Conservation (phyloP, 2,329 filamentous ascomycete genomes). For the Pseudocercospora cruenta region DNA sequence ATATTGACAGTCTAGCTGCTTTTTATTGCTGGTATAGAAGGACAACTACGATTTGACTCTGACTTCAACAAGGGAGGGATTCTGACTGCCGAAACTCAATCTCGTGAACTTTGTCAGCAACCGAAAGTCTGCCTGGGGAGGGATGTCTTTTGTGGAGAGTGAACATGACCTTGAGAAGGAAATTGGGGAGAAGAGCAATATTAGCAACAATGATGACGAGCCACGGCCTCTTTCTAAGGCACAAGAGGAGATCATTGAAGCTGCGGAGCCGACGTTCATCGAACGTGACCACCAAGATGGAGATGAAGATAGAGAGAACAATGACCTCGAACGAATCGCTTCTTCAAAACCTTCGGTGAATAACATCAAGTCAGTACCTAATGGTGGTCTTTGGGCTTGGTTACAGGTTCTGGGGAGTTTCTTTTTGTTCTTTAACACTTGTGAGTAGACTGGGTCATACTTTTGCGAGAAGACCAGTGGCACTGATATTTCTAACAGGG, state of each 20-base stretch:
- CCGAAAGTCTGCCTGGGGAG: background rate
- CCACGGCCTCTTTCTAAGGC: background rate
- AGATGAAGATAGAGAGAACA: conserved; percentile 12
- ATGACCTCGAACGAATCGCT: conserved; percentile 24
- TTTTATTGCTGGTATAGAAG: background rate
- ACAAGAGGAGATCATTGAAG: conserved; percentile 17
- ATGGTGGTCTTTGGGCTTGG: conserved; percentile 53
- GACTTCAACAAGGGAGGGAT: background rate
- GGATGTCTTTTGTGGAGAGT: conserved; percentile 1
- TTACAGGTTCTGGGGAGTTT: conserved; percentile 53
- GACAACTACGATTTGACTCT: background rate
- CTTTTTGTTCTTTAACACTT: conserved; percentile 54
- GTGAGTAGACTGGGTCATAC: conserved; percentile 20
- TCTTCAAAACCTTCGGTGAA: conserved; percentile 44
- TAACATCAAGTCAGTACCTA: conserved; percentile 48
- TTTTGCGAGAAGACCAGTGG: background rate
- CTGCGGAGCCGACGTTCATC: conserved; percentile 17
- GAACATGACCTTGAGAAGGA: background rate
- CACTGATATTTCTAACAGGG: background rate
- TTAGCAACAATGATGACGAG: background rate
- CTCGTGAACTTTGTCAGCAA: background rate
- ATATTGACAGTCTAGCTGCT: too few species aligned
- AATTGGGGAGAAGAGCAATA: background rate
- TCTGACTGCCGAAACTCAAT: background rate
- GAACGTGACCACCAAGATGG: conserved; percentile 6